phyloP scores from a whole-genome alignment of 2,329 filamentous ascomycete species.

The Cercospora beticola region DNA sequence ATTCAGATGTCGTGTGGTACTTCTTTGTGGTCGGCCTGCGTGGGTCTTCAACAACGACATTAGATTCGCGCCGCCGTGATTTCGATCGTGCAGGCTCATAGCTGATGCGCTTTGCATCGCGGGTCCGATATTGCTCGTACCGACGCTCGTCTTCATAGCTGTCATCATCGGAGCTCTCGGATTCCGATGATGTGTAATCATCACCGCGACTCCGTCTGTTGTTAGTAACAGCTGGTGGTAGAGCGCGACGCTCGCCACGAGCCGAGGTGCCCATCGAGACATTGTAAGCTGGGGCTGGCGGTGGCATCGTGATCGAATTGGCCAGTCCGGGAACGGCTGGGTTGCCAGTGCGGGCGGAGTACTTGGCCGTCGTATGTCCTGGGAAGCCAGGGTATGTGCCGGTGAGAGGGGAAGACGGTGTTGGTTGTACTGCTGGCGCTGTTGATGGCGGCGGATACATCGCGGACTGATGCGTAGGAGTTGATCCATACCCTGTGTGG shows the following conservation, averaged over 20 bases:
- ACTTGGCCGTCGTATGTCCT: constrained; percentile 19
- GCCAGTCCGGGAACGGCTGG: constrained; percentile 23
- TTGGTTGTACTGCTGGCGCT: constrained; percentile 14
- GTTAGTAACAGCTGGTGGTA: neutral
- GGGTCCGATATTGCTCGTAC: constrained; percentile 9
- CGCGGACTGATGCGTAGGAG: constrained; percentile 26
- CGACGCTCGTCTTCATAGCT: constrained; percentile 20
- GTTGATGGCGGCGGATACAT: constrained; percentile 29
- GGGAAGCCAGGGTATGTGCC: constrained; percentile 22
- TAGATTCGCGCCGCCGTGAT: constrained; percentile 14
- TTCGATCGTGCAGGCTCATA: constrained; percentile 17
- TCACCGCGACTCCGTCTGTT: neutral
- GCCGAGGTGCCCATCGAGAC: constrained; percentile 20
- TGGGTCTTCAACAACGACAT: neutral
- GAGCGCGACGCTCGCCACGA: constrained; percentile 10
- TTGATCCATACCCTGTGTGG: constrained; percentile 19
- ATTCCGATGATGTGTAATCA: constrained; percentile 18
- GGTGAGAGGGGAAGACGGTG: constrained; percentile 20
- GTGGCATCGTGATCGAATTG: constrained; percentile 16
- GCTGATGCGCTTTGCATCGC: constrained; percentile 7
- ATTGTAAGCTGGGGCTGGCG: constrained; percentile 9
- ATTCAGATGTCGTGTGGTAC: constrained; percentile 1
- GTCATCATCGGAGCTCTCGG: constrained; percentile 20
- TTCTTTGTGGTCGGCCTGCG: neutral
- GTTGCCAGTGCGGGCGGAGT: constrained; percentile 30